Evolutionary conservation across 768 basidiomycete genomes (phyloP).

Genomic region (Trametes punicea): DNA sequence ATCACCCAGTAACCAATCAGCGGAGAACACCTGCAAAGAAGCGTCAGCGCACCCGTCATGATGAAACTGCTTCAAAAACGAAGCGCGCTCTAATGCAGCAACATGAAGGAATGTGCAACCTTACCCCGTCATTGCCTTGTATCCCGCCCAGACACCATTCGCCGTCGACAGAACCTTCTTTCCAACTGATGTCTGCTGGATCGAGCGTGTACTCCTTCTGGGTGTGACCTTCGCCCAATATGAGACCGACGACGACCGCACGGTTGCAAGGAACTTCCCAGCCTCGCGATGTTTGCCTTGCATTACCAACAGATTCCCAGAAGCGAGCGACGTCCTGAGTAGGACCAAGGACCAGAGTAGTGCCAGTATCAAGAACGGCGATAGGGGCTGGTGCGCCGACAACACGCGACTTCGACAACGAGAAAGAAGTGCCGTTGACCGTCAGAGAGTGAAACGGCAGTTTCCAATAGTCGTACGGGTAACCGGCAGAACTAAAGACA

Average conservation of each 20-base stretch:
- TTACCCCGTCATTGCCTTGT: constrained; percentile 49
- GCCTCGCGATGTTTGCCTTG: constrained; percentile 35
- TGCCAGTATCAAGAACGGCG: constrained; percentile 63
- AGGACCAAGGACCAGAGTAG: constrained; percentile 55
- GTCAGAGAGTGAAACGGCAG: constrained; percentile 44
- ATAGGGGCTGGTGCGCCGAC: constrained; percentile 40
- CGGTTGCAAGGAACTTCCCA: constrained; percentile 54
- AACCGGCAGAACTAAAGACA: constrained; percentile 34
- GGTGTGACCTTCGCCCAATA: constrained; percentile 37
- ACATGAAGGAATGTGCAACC: constrained; percentile 12
- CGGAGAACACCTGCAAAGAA: constrained; percentile 42
- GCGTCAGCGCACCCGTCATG: constrained; percentile 7
- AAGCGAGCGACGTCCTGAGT: constrained; percentile 49
- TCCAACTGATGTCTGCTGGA: constrained; percentile 53
- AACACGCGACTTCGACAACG: constrained; percentile 44
- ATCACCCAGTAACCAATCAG: constrained; percentile 63
- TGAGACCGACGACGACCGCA: constrained; percentile 44
- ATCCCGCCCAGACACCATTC: constrained; percentile 58
- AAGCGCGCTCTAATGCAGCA: not conserved
- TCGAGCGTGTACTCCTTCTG: constrained; percentile 42
- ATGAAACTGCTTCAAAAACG: constrained; percentile 2
- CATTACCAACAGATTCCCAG: constrained; percentile 46
- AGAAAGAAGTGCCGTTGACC: constrained; percentile 40
- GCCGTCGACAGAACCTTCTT: constrained; percentile 35
- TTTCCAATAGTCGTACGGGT: constrained; percentile 56